Evolutionary conservation across 345 rosid species (phyloP), one percentile per base, ranked within the genome.

Genomic region (Viola odorata): DNA sequence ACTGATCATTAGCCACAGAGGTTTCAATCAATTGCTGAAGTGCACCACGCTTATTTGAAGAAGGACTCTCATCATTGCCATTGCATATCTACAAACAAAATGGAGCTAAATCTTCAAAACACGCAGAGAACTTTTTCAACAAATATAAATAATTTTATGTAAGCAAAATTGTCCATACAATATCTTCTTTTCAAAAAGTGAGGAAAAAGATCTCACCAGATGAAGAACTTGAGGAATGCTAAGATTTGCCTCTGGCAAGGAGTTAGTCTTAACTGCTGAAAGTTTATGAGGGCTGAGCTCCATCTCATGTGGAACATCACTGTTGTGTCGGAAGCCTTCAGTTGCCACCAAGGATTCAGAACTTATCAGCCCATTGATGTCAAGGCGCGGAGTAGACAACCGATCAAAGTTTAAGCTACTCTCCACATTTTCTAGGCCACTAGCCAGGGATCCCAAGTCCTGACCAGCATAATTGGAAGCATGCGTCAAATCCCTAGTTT

Each of bases 171-270:
- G 37, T 23, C 32, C 32, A 23, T 23, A 23, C 32, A 23, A 23
- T 23, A 23, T 23, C 32, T 23, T 23, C 32, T 23, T 23, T 23
- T 23, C 32, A 23, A 23, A 23, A 23, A 23, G 4, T 14, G 10
- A 47, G 36, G 39, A 45, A 53, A 62, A 50, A 63, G 10, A 78
- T 62, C 85, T 81, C 59, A 94, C 99, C 92, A 82, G 75, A 76
- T 94, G 92, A 76, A 94, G 89, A 82, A 90, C 81, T 81, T 94
- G 97, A 60, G 97, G 96, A 74, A 94, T 86, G 84, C 99, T 90
- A 72, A 97, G 92, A 39, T 85, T 91, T 54, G 82, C 64, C 60
- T 88, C 95, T 41, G 75, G 63, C 58, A 68, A 66, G 39, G 85
- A 65, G 76, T 69, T 81, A 55, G 76, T 76, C 82, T 82, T 86